phyloP scores from a whole-genome alignment of 148 eudicot genomes.

The Chenopodium formosanum region DNA sequence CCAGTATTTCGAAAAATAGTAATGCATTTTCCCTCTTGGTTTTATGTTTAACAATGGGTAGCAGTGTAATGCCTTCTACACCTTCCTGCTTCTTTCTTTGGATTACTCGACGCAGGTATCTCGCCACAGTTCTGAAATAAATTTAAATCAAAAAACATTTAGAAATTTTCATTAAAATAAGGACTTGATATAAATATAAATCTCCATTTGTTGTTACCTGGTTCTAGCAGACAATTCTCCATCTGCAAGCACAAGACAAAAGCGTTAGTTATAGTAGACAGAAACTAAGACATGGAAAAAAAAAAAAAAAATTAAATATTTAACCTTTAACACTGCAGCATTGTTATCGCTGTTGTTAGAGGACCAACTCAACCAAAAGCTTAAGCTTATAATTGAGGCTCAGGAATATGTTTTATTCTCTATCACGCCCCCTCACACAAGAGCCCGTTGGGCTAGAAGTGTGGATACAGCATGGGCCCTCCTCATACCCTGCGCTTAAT shows the following conservation, averaged over 20 bases:
- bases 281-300: not conserved
- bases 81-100: constrained; percentile 35
- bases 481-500: too few species aligned
- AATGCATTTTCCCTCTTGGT: constrained; percentile 63
- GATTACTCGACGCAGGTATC: constrained; percentile 41
- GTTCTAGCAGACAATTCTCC: constrained; percentile 57
- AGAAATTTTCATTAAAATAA: not conserved
- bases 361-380: too few species aligned
- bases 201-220: constrained; percentile 39
- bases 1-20: constrained; percentile 85
- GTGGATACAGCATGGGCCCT: too few species aligned
- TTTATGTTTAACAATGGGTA: constrained; percentile 50
- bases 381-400: too few species aligned
- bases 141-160: not conserved
- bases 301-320: too few species aligned
- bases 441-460: too few species aligned
- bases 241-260: constrained; percentile 46
- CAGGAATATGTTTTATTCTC: too few species aligned
- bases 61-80: constrained; percentile 41
- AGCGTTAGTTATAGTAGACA: constrained; percentile 10
- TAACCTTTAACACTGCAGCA: too few species aligned
- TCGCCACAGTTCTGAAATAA: constrained; percentile 54
- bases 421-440: too few species aligned
- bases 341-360: too few species aligned
- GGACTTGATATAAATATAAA: too few species aligned